These are phyloP conservation scores for Gonium pectorale DNA, from an alignment of 139 green algal species.

Conservation along the genomic window DNA sequence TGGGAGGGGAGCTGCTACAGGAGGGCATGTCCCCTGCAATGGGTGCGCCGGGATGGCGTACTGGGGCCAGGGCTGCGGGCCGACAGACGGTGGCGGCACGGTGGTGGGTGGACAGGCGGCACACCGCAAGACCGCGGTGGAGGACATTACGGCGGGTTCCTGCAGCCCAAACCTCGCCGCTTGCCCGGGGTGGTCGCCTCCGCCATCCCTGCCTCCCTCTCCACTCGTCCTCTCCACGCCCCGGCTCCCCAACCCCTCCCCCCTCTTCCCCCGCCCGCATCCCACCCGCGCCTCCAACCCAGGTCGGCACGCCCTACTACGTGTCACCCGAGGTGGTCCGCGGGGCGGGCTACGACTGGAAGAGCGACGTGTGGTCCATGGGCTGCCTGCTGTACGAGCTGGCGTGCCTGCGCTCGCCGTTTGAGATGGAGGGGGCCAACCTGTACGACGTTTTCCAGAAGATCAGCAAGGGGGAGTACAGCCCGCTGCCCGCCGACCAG, in stretches of 20 bases:
- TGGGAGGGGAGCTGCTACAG: no score
- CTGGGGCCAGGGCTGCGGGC: no score
- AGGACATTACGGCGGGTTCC: no score
- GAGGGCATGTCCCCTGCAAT: no score
- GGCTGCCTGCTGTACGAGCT: constrained; percentile 76
- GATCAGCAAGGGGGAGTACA: constrained; percentile 67
- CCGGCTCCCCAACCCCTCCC: no score
- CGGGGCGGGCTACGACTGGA: constrained; percentile 72
- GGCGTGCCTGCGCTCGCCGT: constrained; percentile 62
- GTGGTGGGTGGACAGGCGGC: no score
- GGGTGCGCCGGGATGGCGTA: no score
- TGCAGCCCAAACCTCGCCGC: no score
- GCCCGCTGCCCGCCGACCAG: constrained; percentile 57
- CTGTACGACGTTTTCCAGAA: constrained; percentile 72
- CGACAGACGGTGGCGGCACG: no score
- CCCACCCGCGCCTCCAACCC: neutral
- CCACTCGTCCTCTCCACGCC: neutral
- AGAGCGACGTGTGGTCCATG: constrained; percentile 72
- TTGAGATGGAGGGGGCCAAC: constrained; percentile 73
- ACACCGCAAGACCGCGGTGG: no score
- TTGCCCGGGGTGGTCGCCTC: no score
- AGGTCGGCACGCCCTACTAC: constrained; percentile 76
- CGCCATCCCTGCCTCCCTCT: no score
- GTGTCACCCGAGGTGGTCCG: constrained; percentile 70
- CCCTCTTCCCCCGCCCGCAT: neutral